phyloP scores from a whole-genome alignment of 2,329 filamentous ascomycete species.

The Pestalotiopsis sp. region DNA sequence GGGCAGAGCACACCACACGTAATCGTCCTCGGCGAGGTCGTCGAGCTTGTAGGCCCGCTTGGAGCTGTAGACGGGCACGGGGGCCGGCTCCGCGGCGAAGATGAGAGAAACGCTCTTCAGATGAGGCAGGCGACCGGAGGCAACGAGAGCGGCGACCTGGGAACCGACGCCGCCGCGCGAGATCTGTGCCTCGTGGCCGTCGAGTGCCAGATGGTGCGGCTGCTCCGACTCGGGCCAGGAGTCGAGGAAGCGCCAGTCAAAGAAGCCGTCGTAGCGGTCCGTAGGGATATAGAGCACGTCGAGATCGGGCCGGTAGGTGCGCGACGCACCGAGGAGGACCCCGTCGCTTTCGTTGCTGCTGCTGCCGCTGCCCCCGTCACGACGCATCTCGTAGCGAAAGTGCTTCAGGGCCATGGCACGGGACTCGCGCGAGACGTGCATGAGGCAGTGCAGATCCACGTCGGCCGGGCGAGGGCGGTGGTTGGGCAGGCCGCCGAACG shows the following conservation, averaged over 20 bases:
- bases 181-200: constrained; percentile 1
- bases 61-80: constrained; percentile 1
- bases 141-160: not conserved
- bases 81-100: not conserved
- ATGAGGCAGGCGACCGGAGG: not conserved
- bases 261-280: constrained; percentile 3
- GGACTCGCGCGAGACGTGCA: constrained; percentile 1
- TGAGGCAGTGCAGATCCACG: constrained; percentile 2
- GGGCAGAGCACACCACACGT: not conserved
- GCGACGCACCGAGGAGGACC: not conserved
- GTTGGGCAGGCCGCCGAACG: not conserved
- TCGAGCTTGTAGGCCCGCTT: not conserved
- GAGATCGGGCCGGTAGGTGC: not conserved
- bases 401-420: not conserved
- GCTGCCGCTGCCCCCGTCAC: not conserved
- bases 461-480: not conserved
- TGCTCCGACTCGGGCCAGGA: not conserved
- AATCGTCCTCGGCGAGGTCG: not conserved
- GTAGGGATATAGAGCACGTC: constrained; percentile 1
- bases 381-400: not conserved
- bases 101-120: not conserved
- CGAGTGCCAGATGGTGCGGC: not conserved
- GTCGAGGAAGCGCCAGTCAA: constrained; percentile 5
- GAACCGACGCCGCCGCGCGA: not conserved
- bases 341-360: not conserved